Evolutionary conservation across 108 stramenopile genomes (phyloP).

Genomic region (Nitzschia sp.): DNA sequence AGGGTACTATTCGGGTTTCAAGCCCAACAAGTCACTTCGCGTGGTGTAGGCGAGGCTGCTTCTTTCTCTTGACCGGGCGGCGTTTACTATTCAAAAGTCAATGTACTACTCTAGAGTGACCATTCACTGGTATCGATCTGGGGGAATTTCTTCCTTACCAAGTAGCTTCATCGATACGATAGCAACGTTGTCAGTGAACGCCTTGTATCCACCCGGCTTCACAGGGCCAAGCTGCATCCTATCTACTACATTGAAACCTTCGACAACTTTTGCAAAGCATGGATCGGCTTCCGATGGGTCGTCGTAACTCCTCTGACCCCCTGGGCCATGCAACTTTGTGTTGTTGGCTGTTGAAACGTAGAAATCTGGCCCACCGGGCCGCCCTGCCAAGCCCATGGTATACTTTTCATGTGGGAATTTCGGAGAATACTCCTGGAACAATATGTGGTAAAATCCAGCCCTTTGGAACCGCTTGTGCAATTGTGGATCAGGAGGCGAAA

Average conservation of each 20-base stretch:
- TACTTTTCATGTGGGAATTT: conserved; percentile 70
- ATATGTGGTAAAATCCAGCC: conserved; percentile 28
- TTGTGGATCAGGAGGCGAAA: conserved; percentile 28
- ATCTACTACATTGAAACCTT: conserved; percentile 54
- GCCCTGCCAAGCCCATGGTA: conserved; percentile 84
- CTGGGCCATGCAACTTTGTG: conserved; percentile 83
- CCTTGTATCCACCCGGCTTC: conserved; percentile 21
- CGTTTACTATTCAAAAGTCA: too few relatives aligned
- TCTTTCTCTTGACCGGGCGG: too few relatives aligned
- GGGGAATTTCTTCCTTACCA: not conserved
- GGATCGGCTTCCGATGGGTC: conserved; percentile 89
- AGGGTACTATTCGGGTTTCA: conserved; percentile 15
- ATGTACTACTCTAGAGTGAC: too few relatives aligned
- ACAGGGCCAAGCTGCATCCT: conserved; percentile 41
- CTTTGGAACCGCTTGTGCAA: conserved; percentile 44
- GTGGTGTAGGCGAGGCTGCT: too few relatives aligned
- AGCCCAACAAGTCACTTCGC: too few relatives aligned
- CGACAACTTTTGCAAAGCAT: conserved; percentile 86
- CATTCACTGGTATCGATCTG: not conserved
- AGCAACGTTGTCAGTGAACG: conserved; percentile 35
- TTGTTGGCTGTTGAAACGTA: conserved; percentile 89
- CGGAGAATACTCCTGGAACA: conserved; percentile 85
- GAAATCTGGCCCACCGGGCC: conserved; percentile 93
- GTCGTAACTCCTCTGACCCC: conserved; percentile 70
- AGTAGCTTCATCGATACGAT: conserved; percentile 32